These are phyloP conservation scores for Fusarium sp. DNA, from an alignment of 2,329 filamentous ascomycete species.

Conservation along the genomic window DNA sequence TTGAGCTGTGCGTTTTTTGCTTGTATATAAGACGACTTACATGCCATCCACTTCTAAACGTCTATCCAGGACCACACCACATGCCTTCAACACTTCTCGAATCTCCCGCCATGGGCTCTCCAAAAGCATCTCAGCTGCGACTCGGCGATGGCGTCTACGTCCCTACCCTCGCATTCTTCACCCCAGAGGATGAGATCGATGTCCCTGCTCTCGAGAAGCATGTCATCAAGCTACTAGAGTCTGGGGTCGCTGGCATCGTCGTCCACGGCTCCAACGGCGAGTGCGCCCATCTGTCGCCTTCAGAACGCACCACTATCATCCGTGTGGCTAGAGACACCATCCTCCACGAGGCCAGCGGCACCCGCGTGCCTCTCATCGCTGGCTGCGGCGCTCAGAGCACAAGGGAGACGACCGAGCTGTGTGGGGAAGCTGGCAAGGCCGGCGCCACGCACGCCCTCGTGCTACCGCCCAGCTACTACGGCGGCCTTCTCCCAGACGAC, in stretches of 20 bases:
- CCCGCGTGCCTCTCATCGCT: conserved; percentile 67
- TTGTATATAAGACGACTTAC: conserved; percentile 24
- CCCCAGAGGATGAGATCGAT: conserved; percentile 50
- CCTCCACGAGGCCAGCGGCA: conserved; percentile 40
- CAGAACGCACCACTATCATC: conserved; percentile 76
- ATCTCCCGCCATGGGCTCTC: conserved; percentile 42
- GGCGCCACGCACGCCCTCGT: conserved; percentile 83
- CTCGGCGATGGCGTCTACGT: conserved; percentile 52
- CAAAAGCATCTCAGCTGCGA: conserved; percentile 42
- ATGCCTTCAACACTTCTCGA: conserved; percentile 44
- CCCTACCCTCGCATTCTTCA: conserved; percentile 54
- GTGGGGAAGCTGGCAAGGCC: conserved; percentile 73
- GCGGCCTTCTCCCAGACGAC: conserved; percentile 68
- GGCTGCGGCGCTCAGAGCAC: conserved; percentile 81
- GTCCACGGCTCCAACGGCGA: conserved; percentile 88
- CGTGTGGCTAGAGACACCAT: conserved; percentile 59
- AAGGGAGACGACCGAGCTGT: conserved; percentile 77
- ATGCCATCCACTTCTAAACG: not conserved
- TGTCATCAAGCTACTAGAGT: conserved; percentile 62
- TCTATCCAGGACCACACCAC: conserved; percentile 1
- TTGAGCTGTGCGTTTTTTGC: conserved; percentile 11
- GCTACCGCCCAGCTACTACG: conserved; percentile 82
- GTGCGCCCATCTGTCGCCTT: conserved; percentile 79
- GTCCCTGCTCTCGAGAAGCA: conserved; percentile 49
- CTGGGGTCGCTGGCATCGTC: conserved; percentile 78